Evolutionary conservation across 2,329 filamentous ascomycete species (phyloP).

Genomic region (Aureobasidium sp.): DNA sequence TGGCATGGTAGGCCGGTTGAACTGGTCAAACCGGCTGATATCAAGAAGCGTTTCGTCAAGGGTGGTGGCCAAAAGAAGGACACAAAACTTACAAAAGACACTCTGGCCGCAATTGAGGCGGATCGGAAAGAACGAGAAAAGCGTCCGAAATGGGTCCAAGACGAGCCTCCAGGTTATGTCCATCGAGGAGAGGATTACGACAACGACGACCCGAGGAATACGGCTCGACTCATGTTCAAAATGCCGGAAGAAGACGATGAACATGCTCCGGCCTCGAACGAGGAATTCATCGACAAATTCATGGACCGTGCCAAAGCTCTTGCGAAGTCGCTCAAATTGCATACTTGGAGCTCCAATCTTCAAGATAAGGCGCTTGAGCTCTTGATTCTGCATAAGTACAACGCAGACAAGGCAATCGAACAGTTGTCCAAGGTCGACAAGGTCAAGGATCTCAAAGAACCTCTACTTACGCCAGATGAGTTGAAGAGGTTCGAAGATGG

Average conservation of each 20-base stretch:
- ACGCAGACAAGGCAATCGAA: constrained; percentile 61
- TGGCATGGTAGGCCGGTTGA: constrained; percentile 87
- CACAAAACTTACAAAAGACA: constrained; percentile 69
- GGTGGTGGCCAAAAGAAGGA: constrained; percentile 61
- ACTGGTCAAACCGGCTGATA: constrained; percentile 79
- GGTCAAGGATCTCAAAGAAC: constrained; percentile 70
- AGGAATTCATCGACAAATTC: constrained; percentile 64
- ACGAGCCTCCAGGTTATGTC: constrained; percentile 80
- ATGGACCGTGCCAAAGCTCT: constrained; percentile 61
- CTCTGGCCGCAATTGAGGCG: constrained; percentile 67
- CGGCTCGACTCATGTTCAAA: constrained; percentile 69
- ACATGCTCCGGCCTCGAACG: constrained; percentile 32
- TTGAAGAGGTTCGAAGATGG: constrained; percentile 87
- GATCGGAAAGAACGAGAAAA: constrained; percentile 72
- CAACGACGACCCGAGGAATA: constrained; percentile 64
- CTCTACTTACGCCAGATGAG: constrained; percentile 68
- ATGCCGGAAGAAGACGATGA: constrained; percentile 37
- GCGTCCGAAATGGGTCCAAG: constrained; percentile 87
- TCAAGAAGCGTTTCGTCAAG: constrained; percentile 67
- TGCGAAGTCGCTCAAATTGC: constrained; percentile 60
- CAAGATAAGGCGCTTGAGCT: constrained; percentile 73
- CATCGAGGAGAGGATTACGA: constrained; percentile 72
- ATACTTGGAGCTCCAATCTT: constrained; percentile 73
- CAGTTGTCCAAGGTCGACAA: constrained; percentile 60
- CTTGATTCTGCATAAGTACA: constrained; percentile 63